phyloP scores from a whole-genome alignment of 2,329 filamentous ascomycete genomes.

The Fusarium anguioides region DNA sequence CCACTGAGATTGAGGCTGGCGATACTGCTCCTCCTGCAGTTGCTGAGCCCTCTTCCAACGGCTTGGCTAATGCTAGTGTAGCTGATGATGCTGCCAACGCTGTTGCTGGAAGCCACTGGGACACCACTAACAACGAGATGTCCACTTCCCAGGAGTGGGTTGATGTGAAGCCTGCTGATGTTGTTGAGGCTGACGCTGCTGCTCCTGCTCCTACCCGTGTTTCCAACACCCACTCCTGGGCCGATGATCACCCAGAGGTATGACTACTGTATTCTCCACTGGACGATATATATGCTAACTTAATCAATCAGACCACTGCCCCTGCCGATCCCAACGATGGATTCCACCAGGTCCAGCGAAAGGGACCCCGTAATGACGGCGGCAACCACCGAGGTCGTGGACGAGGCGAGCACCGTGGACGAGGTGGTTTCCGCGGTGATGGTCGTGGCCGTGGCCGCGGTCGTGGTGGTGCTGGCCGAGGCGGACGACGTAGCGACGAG shows the following conservation, averaged over 20 bases:
- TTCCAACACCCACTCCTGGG: constrained; percentile 76
- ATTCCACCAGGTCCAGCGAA: constrained; percentile 77
- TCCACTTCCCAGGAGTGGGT: constrained; percentile 77
- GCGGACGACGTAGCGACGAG: constrained; percentile 54
- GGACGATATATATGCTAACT: constrained; percentile 15
- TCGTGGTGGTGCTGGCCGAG: constrained; percentile 52
- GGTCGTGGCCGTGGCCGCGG: constrained; percentile 58
- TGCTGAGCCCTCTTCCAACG: constrained; percentile 53
- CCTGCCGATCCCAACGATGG: constrained; percentile 67
- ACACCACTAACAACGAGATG: constrained; percentile 58
- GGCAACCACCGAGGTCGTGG: constrained; percentile 57
- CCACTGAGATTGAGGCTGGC: constrained; percentile 72
- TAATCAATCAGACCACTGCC: constrained; percentile 47
- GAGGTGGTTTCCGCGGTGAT: constrained; percentile 62
- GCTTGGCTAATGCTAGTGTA: constrained; percentile 63
- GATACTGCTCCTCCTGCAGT: constrained; percentile 53
- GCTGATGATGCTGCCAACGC: constrained; percentile 66
- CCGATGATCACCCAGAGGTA: constrained; percentile 78
- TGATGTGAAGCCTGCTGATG: constrained; percentile 73
- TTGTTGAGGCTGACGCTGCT: constrained; percentile 77
- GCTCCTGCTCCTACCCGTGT: constrained; percentile 64
- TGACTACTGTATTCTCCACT: constrained; percentile 27
- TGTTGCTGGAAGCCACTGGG: constrained; percentile 75
- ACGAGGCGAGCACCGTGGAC: constrained; percentile 62
- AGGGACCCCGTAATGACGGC: constrained; percentile 65